phyloP scores from a whole-genome alignment of 2,329 filamentous ascomycete species.

The Sporothrix protearum region DNA sequence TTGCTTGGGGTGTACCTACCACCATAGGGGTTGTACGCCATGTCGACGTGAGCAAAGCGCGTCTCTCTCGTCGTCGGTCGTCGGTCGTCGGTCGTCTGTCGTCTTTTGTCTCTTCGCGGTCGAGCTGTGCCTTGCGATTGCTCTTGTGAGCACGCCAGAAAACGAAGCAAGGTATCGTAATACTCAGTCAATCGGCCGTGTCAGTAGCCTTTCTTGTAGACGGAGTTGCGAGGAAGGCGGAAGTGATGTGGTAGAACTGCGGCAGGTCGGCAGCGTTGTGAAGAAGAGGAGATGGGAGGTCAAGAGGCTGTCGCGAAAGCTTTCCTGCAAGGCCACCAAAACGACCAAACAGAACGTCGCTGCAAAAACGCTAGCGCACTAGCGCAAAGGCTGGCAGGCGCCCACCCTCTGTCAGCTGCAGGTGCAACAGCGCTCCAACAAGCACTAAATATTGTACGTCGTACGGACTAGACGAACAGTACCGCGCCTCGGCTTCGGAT shows the following conservation, averaged over 20 bases:
- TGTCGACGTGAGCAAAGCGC: conserved; percentile 31
- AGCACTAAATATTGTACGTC: too few relatives aligned
- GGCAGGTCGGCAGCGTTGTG: neutral
- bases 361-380: neutral
- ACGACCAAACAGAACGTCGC: neutral
- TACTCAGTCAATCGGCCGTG: neutral
- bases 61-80: neutral
- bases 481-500: conserved; percentile 20
- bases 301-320: conserved; percentile 10
- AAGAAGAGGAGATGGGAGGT: neutral
- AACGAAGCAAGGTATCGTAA: neutral
- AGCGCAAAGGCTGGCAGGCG: neutral
- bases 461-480: too few relatives aligned
- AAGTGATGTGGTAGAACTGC: too few relatives aligned
- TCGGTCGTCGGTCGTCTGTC: neutral
- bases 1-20: conserved; percentile 36
- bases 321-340: neutral
- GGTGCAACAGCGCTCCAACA: too few relatives aligned
- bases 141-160: neutral
- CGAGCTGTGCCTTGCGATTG: neutral
- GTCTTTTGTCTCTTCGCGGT: neutral
- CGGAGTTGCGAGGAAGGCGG: too few relatives aligned
- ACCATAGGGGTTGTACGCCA: conserved; percentile 62
- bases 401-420: too few relatives aligned
- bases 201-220: neutral